Base-by-base conservation (phyloP, 768 basidiomycete species). In the Phanerodontia chrysosporium region DNA sequence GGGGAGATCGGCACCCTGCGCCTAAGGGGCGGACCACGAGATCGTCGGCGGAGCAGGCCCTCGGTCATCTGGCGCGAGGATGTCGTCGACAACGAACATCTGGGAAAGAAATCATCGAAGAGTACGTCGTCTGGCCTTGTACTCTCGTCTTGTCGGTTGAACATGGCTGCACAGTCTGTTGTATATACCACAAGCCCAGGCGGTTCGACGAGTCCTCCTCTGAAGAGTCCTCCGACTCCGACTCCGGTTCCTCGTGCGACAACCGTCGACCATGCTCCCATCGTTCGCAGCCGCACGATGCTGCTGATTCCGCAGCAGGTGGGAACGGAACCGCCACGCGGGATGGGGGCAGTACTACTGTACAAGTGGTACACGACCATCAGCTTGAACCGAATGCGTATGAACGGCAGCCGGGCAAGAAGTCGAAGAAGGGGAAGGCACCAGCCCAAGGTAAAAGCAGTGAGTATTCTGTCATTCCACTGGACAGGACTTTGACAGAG, bases 71-170 rank as follows among this genome's bases (percentile, higher is more conserved):
- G 95, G 95, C 81, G 74, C 22, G 89, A 92, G 18, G 88, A 85
- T 56, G 90, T 92, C 3, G 80, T 96, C 2, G 95, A 98, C 70
- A 97, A 98, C 67, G 95, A 98, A 66, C 86, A 87, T 0, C 81
- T 86, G 59, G 92, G 92, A 7, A 86, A 82, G 79, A 96, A 97
- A 74, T 92, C 89, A 62, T 93, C 92, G 28, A 98, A 98, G 76
- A 94, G 95, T 96, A 64, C 62, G 89, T 82, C 3, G 16, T 4
- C 45, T 18, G 35, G 55, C 27, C 36, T 10, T 42, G 29, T 18
- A 18, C 39, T 4, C 10, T 58, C n/a, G 29, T 32, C 45, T 36
- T 16, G 21, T 44, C 7, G 45, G 45, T 12, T 16, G 45, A 49
- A 5, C 48, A 22, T 8, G 39, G 28, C 29, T 18, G 30, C 30